Percentiles rank a stretch among this genome's conserved stretches.
Evolutionary conservation across 192 early-diverging fungal genomes (phyloP).

Genomic region (Backusella tuberculispora): DNA sequence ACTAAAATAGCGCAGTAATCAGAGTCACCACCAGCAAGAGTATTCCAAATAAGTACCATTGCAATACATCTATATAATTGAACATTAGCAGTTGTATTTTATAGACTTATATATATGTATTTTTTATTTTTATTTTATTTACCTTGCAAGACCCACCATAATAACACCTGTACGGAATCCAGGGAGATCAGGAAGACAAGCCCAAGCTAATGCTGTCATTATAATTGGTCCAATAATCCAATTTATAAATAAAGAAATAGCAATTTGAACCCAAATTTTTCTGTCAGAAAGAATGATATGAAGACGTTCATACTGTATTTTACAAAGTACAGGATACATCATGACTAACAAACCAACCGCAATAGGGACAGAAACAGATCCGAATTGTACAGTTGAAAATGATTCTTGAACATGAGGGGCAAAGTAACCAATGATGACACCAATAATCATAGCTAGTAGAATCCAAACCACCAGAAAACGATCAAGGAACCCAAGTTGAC

Average conservation of each 20-base stretch:
- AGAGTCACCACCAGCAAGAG: constrained; percentile 65
- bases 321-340: constrained; percentile 79
- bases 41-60: constrained; percentile 81
- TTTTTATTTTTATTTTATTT: constrained; percentile 9
- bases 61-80: constrained; percentile 65
- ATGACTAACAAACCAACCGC: constrained; percentile 68
- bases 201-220: constrained; percentile 73
- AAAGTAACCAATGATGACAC: constrained; percentile 64
- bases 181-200: constrained; percentile 64
- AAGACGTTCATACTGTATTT: constrained; percentile 55
- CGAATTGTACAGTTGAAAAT: constrained; percentile 61
- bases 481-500: constrained; percentile 41
- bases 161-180: constrained; percentile 70
- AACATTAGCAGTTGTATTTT: neutral
- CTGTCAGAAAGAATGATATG: constrained; percentile 40
- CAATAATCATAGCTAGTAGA: constrained; percentile 55
- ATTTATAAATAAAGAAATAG: constrained; percentile 64
- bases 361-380: constrained; percentile 70
- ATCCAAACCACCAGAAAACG: constrained; percentile 47
- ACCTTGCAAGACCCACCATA: constrained; percentile 49
- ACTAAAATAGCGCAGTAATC: constrained; percentile 74
- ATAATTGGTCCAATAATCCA: constrained; percentile 68
- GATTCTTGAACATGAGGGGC: constrained; percentile 52
- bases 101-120: neutral
- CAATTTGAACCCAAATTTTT: constrained; percentile 57